These are phyloP conservation scores for Backusella tarrabulga DNA, from an alignment of 192 early-diverging fungal species.

Conservation along the genomic window DNA sequence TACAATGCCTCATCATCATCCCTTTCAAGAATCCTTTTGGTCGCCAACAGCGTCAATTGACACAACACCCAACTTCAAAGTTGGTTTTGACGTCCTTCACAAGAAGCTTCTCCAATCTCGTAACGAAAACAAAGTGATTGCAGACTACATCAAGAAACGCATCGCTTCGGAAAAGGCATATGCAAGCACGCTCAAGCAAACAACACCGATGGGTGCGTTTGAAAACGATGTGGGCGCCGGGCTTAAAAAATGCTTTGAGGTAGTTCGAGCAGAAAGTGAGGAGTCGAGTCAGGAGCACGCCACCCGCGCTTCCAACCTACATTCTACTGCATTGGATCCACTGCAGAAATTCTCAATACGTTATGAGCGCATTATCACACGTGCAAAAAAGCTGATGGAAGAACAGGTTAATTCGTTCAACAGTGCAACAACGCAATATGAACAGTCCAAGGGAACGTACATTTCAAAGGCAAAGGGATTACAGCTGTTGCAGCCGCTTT, in stretches of 20 bases:
- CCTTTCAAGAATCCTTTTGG: conserved; percentile 30
- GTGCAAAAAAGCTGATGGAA: conserved; percentile 6
- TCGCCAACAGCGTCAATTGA: conserved; percentile 17
- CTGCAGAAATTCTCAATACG: conserved; percentile 5
- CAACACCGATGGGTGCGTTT: conserved; percentile 26
- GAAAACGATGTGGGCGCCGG: conserved; percentile 45
- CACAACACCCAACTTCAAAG: conserved; percentile 37
- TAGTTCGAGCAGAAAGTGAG: conserved; percentile 44
- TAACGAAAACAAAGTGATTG: conserved; percentile 51
- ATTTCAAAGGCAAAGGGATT: not conserved
- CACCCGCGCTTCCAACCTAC: conserved; percentile 40
- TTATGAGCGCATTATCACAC: conserved; percentile 19
- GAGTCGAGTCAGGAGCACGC: conserved; percentile 44
- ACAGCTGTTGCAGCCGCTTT: not conserved
- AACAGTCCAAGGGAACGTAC: not conserved
- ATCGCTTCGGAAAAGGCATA: conserved; percentile 41
- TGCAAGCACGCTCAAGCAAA: conserved; percentile 24
- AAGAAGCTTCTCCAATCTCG: conserved; percentile 46
- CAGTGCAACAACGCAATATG: not conserved
- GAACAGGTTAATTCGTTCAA: conserved; percentile 14
- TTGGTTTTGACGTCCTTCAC: conserved; percentile 49
- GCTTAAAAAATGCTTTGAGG: conserved; percentile 47
- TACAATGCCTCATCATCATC: not conserved
- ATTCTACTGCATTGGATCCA: conserved; percentile 30
- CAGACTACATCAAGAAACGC: conserved; percentile 42